A percentile compares a stretch with the other conserved stretches of the same genome.
phyloP scores from a whole-genome alignment of 164 flowering plant species.

The Vitis riparia region DNA sequence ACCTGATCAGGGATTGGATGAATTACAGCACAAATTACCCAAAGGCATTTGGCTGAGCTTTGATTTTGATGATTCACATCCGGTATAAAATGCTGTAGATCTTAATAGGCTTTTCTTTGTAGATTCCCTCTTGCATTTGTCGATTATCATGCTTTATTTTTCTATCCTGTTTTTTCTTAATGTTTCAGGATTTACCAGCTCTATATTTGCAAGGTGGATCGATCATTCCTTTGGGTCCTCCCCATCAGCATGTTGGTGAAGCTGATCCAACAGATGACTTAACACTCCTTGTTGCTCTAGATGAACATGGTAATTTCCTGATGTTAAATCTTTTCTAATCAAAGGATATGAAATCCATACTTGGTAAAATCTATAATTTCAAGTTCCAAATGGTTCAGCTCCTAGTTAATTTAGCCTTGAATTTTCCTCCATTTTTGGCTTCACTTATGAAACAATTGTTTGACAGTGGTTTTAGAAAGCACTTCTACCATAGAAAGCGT shows the following conservation, averaged over 20 bases:
- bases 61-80: constrained; percentile 90
- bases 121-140: not conserved
- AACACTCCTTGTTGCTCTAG: constrained; percentile 71
- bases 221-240: constrained; percentile 74
- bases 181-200: constrained; percentile 77
- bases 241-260: constrained; percentile 78
- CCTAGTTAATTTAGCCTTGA: not conserved
- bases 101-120: not conserved
- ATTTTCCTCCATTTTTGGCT: too few relatives aligned
- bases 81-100: constrained; percentile 46
- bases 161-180: constrained; percentile 4
- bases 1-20: constrained; percentile 43
- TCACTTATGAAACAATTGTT: not conserved
- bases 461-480: too few relatives aligned
- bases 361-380: not conserved
- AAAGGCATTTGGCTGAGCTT: constrained; percentile 82
- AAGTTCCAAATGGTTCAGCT: not conserved
- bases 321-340: not conserved
- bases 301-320: constrained; percentile 63
- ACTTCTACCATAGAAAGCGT: too few relatives aligned
- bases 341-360: not conserved
- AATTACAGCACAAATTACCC: constrained; percentile 48
- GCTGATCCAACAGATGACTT: constrained; percentile 69
- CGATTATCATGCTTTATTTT: not conserved
- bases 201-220: constrained; percentile 86